Percentiles rank a stretch among this genome's conserved stretches.
phyloP scores from a whole-genome alignment of 768 basidiomycete species.

The Russula lepida region DNA sequence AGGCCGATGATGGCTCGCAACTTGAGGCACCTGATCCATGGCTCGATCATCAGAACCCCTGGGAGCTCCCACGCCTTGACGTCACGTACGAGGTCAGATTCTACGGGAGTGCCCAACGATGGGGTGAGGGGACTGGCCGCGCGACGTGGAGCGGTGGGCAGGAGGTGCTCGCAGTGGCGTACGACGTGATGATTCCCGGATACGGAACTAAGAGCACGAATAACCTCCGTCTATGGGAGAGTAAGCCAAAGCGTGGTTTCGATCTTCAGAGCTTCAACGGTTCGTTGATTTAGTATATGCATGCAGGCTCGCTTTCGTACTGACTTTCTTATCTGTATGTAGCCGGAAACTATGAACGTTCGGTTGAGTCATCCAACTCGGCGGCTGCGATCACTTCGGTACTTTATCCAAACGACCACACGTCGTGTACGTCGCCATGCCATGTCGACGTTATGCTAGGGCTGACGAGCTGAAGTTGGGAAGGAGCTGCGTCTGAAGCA shows the following conservation, averaged over 20 bases:
- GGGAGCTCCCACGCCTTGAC: slow-evolving; percentile 83
- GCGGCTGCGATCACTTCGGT: slow-evolving; percentile 93
- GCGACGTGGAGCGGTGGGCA: slow-evolving; percentile 83
- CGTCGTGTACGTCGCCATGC: slow-evolving; percentile 30
- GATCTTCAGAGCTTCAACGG: slow-evolving; percentile 95
- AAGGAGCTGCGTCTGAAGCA: slow-evolving; percentile 90
- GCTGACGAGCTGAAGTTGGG: slow-evolving; percentile 43
- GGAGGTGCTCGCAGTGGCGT: slow-evolving; percentile 88
- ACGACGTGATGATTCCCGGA: slow-evolving; percentile 92
- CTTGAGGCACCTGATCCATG: slow-evolving; percentile 91
- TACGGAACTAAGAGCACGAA: slow-evolving; percentile 80
- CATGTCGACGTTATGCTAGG: background rate
- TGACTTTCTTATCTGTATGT: background rate
- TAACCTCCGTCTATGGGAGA: slow-evolving; percentile 82
- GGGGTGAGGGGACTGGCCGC: slow-evolving; percentile 41
- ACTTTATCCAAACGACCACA: slow-evolving; percentile 93
- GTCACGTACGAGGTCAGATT: slow-evolving; percentile 82
- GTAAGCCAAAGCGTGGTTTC: slow-evolving; percentile 81
- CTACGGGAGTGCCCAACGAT: slow-evolving; percentile 73
- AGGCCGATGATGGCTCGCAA: slow-evolving; percentile 65
- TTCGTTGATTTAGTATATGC: slow-evolving; percentile 24
- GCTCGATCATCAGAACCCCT: slow-evolving; percentile 81
- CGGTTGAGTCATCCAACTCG: slow-evolving; percentile 80
- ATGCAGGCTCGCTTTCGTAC: background rate
- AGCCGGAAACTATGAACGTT: slow-evolving; percentile 91